Base-by-base conservation (phyloP, 1,284 basidiomycete species). In the Phellinidium pouzarii region DNA sequence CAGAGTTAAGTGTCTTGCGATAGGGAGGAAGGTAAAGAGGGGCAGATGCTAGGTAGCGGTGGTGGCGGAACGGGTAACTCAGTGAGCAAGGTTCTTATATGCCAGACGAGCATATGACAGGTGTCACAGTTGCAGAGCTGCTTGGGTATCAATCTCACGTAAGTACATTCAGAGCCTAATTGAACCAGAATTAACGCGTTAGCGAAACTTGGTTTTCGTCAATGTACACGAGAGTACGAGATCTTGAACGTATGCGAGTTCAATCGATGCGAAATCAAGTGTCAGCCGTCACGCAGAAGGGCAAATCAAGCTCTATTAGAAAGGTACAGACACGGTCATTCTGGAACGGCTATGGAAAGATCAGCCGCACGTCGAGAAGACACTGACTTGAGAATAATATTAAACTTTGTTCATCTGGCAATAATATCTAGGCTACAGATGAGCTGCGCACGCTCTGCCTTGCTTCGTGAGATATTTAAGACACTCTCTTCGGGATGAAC, bases 191-290 rank as follows among this genome's bases (percentile, higher is more conserved):
- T 44, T 44, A 55, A 41, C 27, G 44, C 38, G 25, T 25, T 25
- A 12, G n/a, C 64, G 94, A 4, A 93, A 88, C 65, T 96, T 93
- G 0, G 91, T 94, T 3, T 97, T 91, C 64, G 80, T 98, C 57
- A 84, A 89, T 51, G 77, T 94, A 50, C 74, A 4, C 76, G 81
- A 54, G 93, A 98, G 66, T 98, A 85, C 65, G 84, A 98, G 67
- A 82, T 99, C 50, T 73, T 99, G 52, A 98, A 99, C 64, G 87
- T 99, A 44, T 96, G 94, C 77, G 96, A 99, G 68, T 99, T 99
- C 78, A 99, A 98, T 96, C 92, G 44, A 92, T 93, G 0, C 80
- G 95, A 44, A 99, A 99, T 66, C 81, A 96, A 53, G 99, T 99
- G 96, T 97, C 94, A 19, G 94, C 93, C 0, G 71, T 99, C 54